Evolutionary conservation across 305 asterid genomes (phyloP).

Genomic region (Coffea humblotiana): DNA sequence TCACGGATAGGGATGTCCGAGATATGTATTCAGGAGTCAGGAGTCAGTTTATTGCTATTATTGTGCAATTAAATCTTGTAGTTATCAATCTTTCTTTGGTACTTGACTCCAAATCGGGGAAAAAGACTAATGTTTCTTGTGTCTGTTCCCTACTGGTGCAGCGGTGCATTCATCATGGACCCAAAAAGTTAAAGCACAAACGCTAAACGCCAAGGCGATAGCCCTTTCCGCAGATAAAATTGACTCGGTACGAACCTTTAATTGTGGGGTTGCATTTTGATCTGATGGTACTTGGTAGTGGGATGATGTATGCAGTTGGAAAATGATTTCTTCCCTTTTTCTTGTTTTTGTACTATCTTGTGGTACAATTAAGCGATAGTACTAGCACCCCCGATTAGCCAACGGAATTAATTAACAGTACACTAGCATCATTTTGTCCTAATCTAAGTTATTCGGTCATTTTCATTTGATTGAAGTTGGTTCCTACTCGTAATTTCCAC

Average conservation of each 20-base stretch:
- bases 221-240: conserved; percentile 13
- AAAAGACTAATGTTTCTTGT: background rate
- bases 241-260: conserved; percentile 7
- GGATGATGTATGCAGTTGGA: background rate
- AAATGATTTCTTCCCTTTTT: background rate
- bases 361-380: background rate
- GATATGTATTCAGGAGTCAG: background rate
- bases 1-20: background rate
- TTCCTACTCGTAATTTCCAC: background rate
- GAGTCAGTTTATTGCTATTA: background rate
- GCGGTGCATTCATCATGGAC: conserved; percentile 10
- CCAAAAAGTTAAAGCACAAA: conserved; percentile 9
- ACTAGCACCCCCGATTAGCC: background rate
- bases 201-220: conserved; percentile 6
- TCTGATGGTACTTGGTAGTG: conserved; percentile 3
- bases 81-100: background rate
- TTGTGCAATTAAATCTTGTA: background rate
- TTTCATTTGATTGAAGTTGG: conserved; percentile 6
- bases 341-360: background rate
- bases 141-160: conserved; percentile 8
- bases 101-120: conserved; percentile 13
- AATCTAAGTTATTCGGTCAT: background rate
- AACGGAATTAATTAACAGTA: too few species aligned
- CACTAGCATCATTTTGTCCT: background rate
- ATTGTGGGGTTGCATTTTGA: background rate